Evolutionary conservation across 257 asterid species (phyloP), one percentile per base, ranked within the genome.

Genomic region (Penstemon barbatus): DNA sequence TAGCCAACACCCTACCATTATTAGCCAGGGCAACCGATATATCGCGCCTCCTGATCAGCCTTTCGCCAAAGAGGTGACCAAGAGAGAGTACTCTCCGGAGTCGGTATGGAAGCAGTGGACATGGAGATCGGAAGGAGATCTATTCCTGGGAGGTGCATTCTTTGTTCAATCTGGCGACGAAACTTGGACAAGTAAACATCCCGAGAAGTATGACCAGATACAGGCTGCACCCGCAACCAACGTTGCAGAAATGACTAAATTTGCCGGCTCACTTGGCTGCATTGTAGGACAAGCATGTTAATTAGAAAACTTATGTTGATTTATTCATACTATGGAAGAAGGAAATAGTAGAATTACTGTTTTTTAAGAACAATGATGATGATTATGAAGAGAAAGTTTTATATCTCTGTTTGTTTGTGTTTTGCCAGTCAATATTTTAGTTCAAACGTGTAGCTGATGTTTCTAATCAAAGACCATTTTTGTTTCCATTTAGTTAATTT

Each of bases 121-220:
- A 65, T 87, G 95, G 91, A 71, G 79, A 12, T 76, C 88, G 13
- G 81, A 80, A 42, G 86, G 80, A 13, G 91, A 85, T 72, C 33
- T 76, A 2, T 83, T 75, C 75, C 4, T 75, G 73, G 78, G 78
- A 42, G 91, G 88, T 6, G 89, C 95, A 3, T 81, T 42, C 45
- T 87, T 87, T 61, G 45, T 78, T 0, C 54, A 74, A 54, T 77
- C 89, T 2, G 91, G 91, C 1, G 87, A 76, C 57, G 70, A 61
- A 5, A 48, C 68, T 12, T 81, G 75, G 73, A 11, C 53, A 0
- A 75, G 60, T 64, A 77, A 81, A 5, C 85, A 81, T 33, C 74
- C 77, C 0, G 37, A 81, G 6, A 4, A 53, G 12, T 79, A 57
- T 12, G 87, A 85, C 33, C 36, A 66, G 52, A 41, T 81, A 1